Evolutionary conservation across 2,329 filamentous ascomycete genomes (phyloP).

Genomic region (Arthrocladium fulminans): DNA sequence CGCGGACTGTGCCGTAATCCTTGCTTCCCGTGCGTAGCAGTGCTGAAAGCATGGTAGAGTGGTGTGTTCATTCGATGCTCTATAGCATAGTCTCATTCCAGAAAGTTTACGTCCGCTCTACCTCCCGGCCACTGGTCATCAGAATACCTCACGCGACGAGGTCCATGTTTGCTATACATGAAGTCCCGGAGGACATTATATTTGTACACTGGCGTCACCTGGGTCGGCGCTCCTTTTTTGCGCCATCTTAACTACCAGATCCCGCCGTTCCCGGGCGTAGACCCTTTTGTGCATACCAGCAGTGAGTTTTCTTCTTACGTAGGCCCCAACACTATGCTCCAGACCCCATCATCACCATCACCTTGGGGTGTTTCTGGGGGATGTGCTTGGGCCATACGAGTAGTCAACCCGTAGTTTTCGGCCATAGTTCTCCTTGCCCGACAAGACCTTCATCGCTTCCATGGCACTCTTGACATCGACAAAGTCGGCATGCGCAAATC

Average conservation of each 20-base stretch:
- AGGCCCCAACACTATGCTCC: neutral
- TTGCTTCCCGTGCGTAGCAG: too few relatives aligned
- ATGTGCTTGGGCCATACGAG: constrained; percentile 21
- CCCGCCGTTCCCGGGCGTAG: neutral
- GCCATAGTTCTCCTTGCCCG: constrained; percentile 53
- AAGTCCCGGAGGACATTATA: neutral
- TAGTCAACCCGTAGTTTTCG: constrained; percentile 60
- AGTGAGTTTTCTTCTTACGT: too few relatives aligned
- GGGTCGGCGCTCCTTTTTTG: neutral
- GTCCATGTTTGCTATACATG: neutral
- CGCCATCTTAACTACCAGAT: neutral
- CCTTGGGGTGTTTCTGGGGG: constrained; percentile 16
- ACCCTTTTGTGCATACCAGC: neutral
- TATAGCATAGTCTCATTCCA: too few relatives aligned
- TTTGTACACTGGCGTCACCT: neutral
- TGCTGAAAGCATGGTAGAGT: too few relatives aligned
- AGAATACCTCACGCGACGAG: neutral
- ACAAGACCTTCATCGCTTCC: constrained; percentile 49
- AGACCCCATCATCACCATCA: neutral
- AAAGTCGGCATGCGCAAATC: constrained; percentile 81
- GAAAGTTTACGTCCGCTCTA: too few relatives aligned
- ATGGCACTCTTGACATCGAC: constrained; percentile 56
- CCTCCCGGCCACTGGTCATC: too few relatives aligned
- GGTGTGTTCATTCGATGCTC: too few relatives aligned
- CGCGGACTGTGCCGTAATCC: too few relatives aligned